Percentiles rank a stretch among this genome's conserved stretches.
Evolutionary conservation across 75 land plant species (phyloP).

Genomic region (Ceratopteris richardii): DNA sequence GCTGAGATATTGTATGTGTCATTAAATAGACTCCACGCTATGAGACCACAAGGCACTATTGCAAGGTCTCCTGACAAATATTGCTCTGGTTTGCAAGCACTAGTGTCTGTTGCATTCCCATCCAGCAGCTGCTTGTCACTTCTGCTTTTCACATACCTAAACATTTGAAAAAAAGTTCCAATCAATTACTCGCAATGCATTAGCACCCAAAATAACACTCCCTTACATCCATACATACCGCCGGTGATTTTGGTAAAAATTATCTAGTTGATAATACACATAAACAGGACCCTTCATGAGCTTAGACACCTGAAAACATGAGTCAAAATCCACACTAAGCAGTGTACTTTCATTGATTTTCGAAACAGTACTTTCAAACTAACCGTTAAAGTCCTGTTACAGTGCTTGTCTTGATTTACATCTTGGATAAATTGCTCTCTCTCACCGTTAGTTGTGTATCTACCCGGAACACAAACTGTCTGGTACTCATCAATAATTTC

Average conservation of each 20-base stretch:
- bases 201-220: not conserved
- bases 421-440: slow-evolving; percentile 39
- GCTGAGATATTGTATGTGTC: slow-evolving; percentile 53
- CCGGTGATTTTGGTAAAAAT: slow-evolving; percentile 93
- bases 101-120: slow-evolving; percentile 10
- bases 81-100: slow-evolving; percentile 39
- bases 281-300: slow-evolving; percentile 70
- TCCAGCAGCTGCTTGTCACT: slow-evolving; percentile 48
- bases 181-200: not conserved
- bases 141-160: slow-evolving; percentile 78
- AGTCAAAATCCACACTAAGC: too few species aligned
- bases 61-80: slow-evolving; percentile 8
- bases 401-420: slow-evolving; percentile 12
- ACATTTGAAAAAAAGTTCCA: not conserved
- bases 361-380: slow-evolving; percentile 4
- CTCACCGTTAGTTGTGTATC: slow-evolving; percentile 7
- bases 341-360: not conserved
- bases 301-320: slow-evolving; percentile 47
- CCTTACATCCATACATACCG: slow-evolving; percentile 43
- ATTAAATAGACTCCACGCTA: slow-evolving; percentile 96
- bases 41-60: slow-evolving; percentile 94
- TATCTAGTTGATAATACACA: slow-evolving; percentile 86
- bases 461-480: slow-evolving; percentile 36
- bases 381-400: slow-evolving; percentile 29
- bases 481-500: slow-evolving; percentile 72